Evolutionary conservation across 2,329 filamentous ascomycete genomes (phyloP).

Genomic region (Westerdykella aurantiaca): DNA sequence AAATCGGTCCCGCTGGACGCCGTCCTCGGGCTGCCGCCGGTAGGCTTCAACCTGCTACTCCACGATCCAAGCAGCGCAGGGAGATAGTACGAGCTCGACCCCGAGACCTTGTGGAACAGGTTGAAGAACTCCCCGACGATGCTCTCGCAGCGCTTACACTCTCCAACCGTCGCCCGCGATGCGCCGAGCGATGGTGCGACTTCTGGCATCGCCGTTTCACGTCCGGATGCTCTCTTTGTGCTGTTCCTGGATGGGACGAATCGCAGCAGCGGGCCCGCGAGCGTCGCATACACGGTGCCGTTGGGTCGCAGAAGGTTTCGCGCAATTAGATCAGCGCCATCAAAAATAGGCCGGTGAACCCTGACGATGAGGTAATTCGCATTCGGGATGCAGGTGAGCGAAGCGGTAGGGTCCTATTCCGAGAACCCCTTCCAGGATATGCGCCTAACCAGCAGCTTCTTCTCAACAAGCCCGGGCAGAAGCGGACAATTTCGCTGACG

Average conservation of each 20-base stretch:
- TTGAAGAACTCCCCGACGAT: slow-evolving; percentile 35
- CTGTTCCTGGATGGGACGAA: background rate
- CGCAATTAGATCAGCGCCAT: too few species aligned
- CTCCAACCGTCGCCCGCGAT: slow-evolving; percentile 20
- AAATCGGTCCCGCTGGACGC: slow-evolving; percentile 27
- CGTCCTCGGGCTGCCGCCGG: slow-evolving; percentile 21
- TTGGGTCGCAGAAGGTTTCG: too few species aligned
- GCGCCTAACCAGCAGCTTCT: too few species aligned
- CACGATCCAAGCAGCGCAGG: slow-evolving; percentile 33
- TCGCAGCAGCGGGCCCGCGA: too few species aligned
- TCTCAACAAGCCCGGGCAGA: too few species aligned
- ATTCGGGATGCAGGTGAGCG: too few species aligned
- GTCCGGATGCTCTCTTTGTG: background rate
- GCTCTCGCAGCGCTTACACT: slow-evolving; percentile 25
- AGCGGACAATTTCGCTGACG: too few species aligned
- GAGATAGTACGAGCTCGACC: slow-evolving; percentile 25
- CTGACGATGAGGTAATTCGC: too few species aligned
- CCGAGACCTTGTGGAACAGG: slow-evolving; percentile 31
- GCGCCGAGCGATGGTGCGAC: background rate
- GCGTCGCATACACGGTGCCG: too few species aligned
- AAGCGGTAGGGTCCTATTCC: too few species aligned
- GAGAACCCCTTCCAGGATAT: too few species aligned
- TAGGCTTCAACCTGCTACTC: slow-evolving; percentile 19
- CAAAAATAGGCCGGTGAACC: too few species aligned
- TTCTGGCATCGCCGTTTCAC: background rate